phyloP scores from a whole-genome alignment of 805 yeast species.

The Spathaspora girioi region DNA sequence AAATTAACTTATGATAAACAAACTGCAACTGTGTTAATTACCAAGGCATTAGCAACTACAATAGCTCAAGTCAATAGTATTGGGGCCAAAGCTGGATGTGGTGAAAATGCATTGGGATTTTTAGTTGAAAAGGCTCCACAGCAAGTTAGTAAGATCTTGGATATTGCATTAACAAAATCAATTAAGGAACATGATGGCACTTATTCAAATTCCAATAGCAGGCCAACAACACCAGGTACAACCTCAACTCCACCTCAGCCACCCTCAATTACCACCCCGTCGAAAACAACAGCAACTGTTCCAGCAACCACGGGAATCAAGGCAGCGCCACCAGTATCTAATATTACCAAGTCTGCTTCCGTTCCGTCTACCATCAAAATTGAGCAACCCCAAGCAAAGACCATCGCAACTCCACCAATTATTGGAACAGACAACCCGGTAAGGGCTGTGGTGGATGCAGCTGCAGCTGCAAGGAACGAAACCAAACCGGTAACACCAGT shows the following conservation, averaged over 20 bases:
- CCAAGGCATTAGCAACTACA: constrained; percentile 90
- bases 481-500: constrained; percentile 1
- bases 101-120: constrained; percentile 73
- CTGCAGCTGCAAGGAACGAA: constrained; percentile 2
- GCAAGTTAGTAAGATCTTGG: constrained; percentile 72
- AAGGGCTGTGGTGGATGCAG: constrained; percentile 1
- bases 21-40: constrained; percentile 77
- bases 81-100: constrained; percentile 79
- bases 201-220: constrained; percentile 17
- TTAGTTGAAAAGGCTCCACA: constrained; percentile 78
- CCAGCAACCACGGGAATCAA: not conserved
- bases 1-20: constrained; percentile 70
- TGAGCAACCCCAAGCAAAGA: constrained; percentile 2
- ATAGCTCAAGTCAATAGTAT: constrained; percentile 87
- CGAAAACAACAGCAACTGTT: not conserved
- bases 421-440: constrained; percentile 1
- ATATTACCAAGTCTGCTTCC: not conserved
- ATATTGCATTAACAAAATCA: constrained; percentile 78
- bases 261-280: not conserved
- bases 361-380: not conserved
- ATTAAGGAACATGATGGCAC: constrained; percentile 44
- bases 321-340: not conserved
- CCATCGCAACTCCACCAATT: not conserved
- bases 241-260: constrained; percentile 1
- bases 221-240: constrained; percentile 20